Conservation (phyloP, 1,284 basidiomycete genomes). For the Moesziomyces globuligerus region DNA sequence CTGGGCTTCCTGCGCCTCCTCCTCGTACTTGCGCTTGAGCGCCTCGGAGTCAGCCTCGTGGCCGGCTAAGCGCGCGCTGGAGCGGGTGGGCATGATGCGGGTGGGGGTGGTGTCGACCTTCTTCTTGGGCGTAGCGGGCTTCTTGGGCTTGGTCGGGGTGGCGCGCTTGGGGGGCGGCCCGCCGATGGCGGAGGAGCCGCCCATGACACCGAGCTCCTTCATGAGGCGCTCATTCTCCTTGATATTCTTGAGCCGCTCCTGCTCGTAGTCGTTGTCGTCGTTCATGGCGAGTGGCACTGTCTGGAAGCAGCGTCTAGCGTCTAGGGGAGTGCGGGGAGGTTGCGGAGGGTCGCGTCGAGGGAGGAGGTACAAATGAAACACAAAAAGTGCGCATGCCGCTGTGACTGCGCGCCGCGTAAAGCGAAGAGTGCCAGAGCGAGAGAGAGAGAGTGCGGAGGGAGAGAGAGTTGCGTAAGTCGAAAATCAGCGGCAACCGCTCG, state of each 20-base stretch:
- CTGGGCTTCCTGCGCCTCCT: slow-evolving; percentile 47
- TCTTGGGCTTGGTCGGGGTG: slow-evolving; percentile 33
- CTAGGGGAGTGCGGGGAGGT: no score
- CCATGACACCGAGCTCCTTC: slow-evolving; percentile 58
- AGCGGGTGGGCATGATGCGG: slow-evolving; percentile 40
- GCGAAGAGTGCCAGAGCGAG: background rate
- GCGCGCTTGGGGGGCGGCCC: slow-evolving; percentile 31
- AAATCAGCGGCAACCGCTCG: background rate
- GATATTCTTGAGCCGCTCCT: slow-evolving; percentile 62
- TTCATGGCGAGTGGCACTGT: slow-evolving; percentile 20
- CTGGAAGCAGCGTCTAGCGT: no score
- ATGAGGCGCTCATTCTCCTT: slow-evolving; percentile 61
- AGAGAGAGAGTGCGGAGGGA: no score
- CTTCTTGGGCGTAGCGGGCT: slow-evolving; percentile 32
- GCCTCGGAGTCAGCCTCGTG: slow-evolving; percentile 56
- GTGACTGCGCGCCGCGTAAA: no score
- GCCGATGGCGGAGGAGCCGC: slow-evolving; percentile 47
- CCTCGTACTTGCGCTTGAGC: slow-evolving; percentile 52
- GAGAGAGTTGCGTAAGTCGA: no score
- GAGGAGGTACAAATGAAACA: no score
- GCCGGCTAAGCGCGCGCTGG: slow-evolving; percentile 49
- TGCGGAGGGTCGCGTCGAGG: background rate
- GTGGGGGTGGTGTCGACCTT: slow-evolving; percentile 19
- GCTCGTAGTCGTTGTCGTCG: slow-evolving; percentile 54
- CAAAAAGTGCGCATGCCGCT: no score